Conservation (phyloP, 805 yeast species). For the Clavispora carvajalis region DNA sequence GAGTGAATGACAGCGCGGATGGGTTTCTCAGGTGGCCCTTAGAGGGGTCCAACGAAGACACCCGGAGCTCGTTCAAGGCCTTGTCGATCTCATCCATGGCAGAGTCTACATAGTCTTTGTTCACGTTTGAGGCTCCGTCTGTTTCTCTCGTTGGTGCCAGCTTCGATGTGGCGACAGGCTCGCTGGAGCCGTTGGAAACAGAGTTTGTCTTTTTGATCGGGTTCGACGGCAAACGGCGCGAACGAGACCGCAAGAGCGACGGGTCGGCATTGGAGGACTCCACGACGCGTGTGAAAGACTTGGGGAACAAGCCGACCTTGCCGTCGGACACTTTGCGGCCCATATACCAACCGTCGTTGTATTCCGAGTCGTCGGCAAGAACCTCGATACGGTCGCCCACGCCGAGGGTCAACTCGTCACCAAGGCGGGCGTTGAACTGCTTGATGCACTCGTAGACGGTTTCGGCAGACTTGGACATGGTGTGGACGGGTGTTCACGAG, state of each 20-base stretch:
- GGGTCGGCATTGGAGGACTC: conserved; percentile 6
- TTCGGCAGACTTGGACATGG: neutral
- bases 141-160: conserved; percentile 3
- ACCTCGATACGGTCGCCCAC: conserved; percentile 87
- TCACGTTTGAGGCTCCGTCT: neutral
- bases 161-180: neutral
- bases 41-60: conserved; percentile 13
- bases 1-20: conserved; percentile 13
- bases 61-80: conserved; percentile 60
- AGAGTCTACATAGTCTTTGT: conserved; percentile 4
- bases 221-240: conserved; percentile 39
- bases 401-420: conserved; percentile 77
- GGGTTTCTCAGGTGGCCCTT: conserved; percentile 5
- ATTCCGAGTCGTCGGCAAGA: conserved; percentile 87
- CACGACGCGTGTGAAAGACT: conserved; percentile 66
- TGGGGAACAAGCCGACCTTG: conserved; percentile 85
- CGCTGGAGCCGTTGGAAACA: neutral
- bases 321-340: conserved; percentile 72
- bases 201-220: neutral
- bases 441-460: conserved; percentile 60
- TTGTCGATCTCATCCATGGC: conserved; percentile 70
- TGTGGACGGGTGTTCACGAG: too few species aligned
- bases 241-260: conserved; percentile 45
- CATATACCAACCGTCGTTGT: conserved; percentile 96
- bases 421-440: conserved; percentile 80